These are phyloP conservation scores for Pseudocercospora vitis DNA, from an alignment of 2,329 filamentous ascomycete species.

Conservation along the genomic window DNA sequence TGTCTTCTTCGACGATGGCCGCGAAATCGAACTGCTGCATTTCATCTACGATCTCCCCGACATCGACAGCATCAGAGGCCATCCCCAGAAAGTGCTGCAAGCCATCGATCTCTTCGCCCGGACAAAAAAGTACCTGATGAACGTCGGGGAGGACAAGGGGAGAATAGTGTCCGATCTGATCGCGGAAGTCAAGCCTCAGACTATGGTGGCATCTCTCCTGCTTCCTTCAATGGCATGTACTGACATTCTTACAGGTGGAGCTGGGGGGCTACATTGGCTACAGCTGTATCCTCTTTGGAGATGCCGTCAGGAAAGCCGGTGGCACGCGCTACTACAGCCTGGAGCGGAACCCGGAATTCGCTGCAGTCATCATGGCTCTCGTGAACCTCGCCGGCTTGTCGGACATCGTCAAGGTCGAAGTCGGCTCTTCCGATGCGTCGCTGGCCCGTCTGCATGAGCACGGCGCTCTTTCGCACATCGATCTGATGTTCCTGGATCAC, in stretches of 20 bases:
- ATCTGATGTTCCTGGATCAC: slow-evolving; percentile 78
- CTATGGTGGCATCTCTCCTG: slow-evolving; percentile 52
- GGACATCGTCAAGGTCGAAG: slow-evolving; percentile 67
- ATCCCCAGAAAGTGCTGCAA: slow-evolving; percentile 62
- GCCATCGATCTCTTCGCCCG: slow-evolving; percentile 70
- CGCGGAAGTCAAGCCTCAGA: slow-evolving; percentile 61
- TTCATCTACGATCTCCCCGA: slow-evolving; percentile 65
- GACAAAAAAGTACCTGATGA: slow-evolving; percentile 73
- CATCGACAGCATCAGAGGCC: slow-evolving; percentile 62
- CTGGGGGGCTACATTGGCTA: slow-evolving; percentile 81
- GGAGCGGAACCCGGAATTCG: slow-evolving; percentile 73
- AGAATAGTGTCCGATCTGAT: slow-evolving; percentile 70
- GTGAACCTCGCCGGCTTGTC: slow-evolving; percentile 72
- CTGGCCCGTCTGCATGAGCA: slow-evolving; percentile 59
- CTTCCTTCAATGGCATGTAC: neutral
- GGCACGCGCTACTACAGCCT: slow-evolving; percentile 69
- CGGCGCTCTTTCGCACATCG: slow-evolving; percentile 59
- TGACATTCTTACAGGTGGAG: slow-evolving; percentile 55
- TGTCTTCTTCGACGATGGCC: slow-evolving; percentile 63
- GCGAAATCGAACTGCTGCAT: slow-evolving; percentile 71
- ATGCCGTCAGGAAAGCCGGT: slow-evolving; percentile 62
- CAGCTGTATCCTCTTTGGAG: slow-evolving; percentile 73
- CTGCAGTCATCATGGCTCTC: slow-evolving; percentile 66
- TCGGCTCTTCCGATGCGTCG: slow-evolving; percentile 67
- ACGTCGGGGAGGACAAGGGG: slow-evolving; percentile 74